A percentile compares a stretch with the other conserved stretches of the same genome.
phyloP scores from a whole-genome alignment of 2,329 filamentous ascomycete species.

The Xylariaceae sp. region DNA sequence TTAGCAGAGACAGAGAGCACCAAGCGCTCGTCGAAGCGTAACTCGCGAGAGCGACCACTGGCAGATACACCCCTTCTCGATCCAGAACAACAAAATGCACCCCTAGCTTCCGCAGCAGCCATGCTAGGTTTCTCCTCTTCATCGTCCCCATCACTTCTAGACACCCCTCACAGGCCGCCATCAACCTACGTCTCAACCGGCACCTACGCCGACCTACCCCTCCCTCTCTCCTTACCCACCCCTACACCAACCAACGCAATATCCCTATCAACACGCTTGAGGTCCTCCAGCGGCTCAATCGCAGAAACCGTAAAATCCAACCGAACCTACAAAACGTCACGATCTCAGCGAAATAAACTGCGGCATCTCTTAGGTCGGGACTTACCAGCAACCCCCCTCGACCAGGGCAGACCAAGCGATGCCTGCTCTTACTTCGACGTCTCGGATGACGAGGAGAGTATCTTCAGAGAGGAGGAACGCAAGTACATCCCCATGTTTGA shows the following conservation, averaged over 20 bases:
- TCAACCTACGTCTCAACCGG: conserved; percentile 15
- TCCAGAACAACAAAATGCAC: conserved; percentile 17
- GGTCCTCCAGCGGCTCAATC: conserved; percentile 13
- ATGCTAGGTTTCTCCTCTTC: conserved; percentile 22
- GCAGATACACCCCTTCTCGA: conserved; percentile 19
- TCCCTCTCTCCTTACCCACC: not conserved
- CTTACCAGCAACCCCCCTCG: conserved; percentile 1
- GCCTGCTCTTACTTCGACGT: conserved; percentile 22
- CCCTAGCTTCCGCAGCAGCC: conserved; percentile 20
- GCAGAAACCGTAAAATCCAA: conserved; percentile 31
- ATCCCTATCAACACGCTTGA: conserved; percentile 26
- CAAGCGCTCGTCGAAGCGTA: not conserved
- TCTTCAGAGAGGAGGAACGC: conserved; percentile 46
- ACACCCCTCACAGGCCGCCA: not conserved
- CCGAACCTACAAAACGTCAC: conserved; percentile 25
- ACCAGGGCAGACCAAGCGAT: not conserved
- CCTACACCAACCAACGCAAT: conserved; percentile 11
- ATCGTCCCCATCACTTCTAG: not conserved
- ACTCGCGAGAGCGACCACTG: conserved; percentile 5
- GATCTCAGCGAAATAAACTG: conserved; percentile 30
- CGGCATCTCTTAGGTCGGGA: conserved; percentile 22
- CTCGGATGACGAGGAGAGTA: conserved; percentile 30
- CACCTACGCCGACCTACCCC: conserved; percentile 9
- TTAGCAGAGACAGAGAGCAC: not conserved
- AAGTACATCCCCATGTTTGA: conserved; percentile 48